Evolutionary conservation across 2,329 filamentous ascomycete species (phyloP).

Genomic region (Zymoseptoria tritici): DNA sequence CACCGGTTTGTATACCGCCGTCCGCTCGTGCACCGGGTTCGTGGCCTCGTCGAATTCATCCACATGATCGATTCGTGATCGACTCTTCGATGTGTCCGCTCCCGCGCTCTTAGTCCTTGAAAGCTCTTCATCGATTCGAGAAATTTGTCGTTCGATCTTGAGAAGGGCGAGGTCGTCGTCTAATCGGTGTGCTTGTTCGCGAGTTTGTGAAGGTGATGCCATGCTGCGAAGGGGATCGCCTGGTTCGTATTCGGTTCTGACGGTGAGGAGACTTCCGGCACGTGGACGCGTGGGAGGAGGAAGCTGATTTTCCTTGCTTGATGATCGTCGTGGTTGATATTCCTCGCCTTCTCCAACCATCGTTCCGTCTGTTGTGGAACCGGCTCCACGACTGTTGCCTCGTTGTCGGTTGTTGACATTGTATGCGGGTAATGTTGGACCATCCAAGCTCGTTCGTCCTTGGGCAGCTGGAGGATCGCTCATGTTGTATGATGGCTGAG

Average conservation of each 20-base stretch:
- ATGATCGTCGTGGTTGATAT: constrained; percentile 2
- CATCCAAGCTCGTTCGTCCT: constrained; percentile 10
- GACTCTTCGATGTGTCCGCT: constrained; percentile 46
- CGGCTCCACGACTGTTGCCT: constrained; percentile 10
- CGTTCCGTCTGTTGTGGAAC: constrained; percentile 31
- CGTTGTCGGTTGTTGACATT: constrained; percentile 25
- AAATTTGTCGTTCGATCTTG: constrained; percentile 56
- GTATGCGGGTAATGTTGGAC: constrained; percentile 24
- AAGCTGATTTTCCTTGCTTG: constrained; percentile 8
- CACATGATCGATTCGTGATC: constrained; percentile 46
- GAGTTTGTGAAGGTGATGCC: constrained; percentile 47
- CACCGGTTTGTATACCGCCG: constrained; percentile 57
- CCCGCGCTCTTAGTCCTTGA: constrained; percentile 26
- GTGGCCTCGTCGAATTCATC: constrained; percentile 63
- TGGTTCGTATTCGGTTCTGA: constrained; percentile 37
- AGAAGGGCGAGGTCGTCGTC: constrained; percentile 61
- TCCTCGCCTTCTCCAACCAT: constrained; percentile 27
- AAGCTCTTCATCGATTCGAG: constrained; percentile 32
- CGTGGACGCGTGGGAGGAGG: constrained; percentile 13
- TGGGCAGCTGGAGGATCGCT: constrained; percentile 11
- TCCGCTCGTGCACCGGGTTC: constrained; percentile 61
- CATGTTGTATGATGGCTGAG: constrained; percentile 19
- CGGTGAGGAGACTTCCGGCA: constrained; percentile 38
- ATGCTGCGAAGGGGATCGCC: constrained; percentile 24
- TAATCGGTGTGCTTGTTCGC: constrained; percentile 54